These are phyloP conservation scores for Corrigiola litoralis DNA, from an alignment of 179 eudicot species.

Conservation along the genomic window DNA sequence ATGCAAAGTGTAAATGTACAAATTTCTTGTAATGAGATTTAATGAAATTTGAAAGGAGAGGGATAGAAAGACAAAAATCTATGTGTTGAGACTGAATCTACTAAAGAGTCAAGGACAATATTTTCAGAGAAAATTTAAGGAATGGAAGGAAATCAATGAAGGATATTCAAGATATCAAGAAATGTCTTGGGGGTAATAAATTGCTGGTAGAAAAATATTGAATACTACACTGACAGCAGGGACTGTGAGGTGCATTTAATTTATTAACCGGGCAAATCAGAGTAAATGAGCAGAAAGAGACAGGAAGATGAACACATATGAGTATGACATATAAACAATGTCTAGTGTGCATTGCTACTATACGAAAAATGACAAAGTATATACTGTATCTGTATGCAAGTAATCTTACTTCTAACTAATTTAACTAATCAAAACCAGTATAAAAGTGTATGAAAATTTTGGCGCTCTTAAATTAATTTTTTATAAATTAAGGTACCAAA, in stretches of 20 bases:
- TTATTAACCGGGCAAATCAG: conserved; percentile 9
- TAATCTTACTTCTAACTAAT: too few relatives aligned
- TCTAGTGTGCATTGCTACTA: too few relatives aligned
- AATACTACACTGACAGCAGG: conserved; percentile 3
- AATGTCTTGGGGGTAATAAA: conserved; percentile 11
- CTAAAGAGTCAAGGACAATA: neutral
- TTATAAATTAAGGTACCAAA: too few relatives aligned
- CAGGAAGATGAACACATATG: too few relatives aligned
- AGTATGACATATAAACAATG: neutral
- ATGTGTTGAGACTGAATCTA: conserved; percentile 1
- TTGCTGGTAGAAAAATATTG: conserved; percentile 9
- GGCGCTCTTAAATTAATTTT: too few relatives aligned
- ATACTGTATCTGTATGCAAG: too few relatives aligned
- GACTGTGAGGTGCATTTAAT: conserved; percentile 2
- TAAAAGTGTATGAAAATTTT: too few relatives aligned
- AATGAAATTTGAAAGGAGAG: neutral
- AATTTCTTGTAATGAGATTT: conserved; percentile 2
- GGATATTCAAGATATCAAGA: neutral
- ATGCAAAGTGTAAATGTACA: conserved; percentile 9
- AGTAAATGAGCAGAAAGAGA: conserved; percentile 11
- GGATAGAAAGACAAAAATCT: neutral
- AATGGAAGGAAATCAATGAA: conserved; percentile 6
- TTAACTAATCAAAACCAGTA: too few relatives aligned
- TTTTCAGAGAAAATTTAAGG: conserved; percentile 1
- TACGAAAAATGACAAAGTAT: too few relatives aligned